Conservation (phyloP, 306 rosid genomes). For the Quercus gilva region DNA sequence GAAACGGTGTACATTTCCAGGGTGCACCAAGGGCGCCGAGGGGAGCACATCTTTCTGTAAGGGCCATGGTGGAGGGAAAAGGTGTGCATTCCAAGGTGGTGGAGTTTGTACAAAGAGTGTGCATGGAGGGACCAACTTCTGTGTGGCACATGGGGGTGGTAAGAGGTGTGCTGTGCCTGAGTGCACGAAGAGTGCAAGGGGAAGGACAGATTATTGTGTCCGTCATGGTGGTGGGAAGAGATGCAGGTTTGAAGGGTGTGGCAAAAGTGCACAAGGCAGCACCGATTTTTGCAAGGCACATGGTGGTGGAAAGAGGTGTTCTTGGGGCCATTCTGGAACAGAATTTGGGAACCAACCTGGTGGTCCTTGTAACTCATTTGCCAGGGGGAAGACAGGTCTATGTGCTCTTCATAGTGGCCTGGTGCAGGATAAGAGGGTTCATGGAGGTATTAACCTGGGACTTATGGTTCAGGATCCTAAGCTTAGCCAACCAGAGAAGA, state of each 20-base stretch:
- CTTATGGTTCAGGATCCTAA: slow-evolving; percentile 50
- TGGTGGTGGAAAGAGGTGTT: slow-evolving; percentile 98
- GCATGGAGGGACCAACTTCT: slow-evolving; percentile 91
- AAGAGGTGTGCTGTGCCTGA: slow-evolving; percentile 85
- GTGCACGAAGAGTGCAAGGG: slow-evolving; percentile 93
- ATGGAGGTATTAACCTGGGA: slow-evolving; percentile 80
- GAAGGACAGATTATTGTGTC: slow-evolving; percentile 93
- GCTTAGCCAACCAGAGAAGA: slow-evolving; percentile 39
- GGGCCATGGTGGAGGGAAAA: slow-evolving; percentile 95
- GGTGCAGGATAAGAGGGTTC: slow-evolving; percentile 91
- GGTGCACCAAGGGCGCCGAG: slow-evolving; percentile 96
- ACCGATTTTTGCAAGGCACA: slow-evolving; percentile 96
- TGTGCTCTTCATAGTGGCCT: slow-evolving; percentile 87
- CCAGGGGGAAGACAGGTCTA: slow-evolving; percentile 85
- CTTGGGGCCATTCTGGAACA: slow-evolving; percentile 89
- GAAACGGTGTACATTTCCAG: slow-evolving; percentile 78
- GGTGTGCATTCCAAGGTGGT: slow-evolving; percentile 85
- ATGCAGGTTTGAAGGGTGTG: slow-evolving; percentile 82
- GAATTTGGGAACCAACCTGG: slow-evolving; percentile 48
- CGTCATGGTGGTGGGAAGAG: slow-evolving; percentile 97
- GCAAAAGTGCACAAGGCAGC: slow-evolving; percentile 96
- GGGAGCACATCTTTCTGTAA: slow-evolving; percentile 92
- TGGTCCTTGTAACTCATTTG: slow-evolving; percentile 78
- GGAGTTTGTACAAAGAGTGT: slow-evolving; percentile 83
- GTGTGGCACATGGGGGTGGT: slow-evolving; percentile 98